Evolutionary conservation across 2,329 filamentous ascomycete species (phyloP).

Genomic region (Albifimbria verrucaria): DNA sequence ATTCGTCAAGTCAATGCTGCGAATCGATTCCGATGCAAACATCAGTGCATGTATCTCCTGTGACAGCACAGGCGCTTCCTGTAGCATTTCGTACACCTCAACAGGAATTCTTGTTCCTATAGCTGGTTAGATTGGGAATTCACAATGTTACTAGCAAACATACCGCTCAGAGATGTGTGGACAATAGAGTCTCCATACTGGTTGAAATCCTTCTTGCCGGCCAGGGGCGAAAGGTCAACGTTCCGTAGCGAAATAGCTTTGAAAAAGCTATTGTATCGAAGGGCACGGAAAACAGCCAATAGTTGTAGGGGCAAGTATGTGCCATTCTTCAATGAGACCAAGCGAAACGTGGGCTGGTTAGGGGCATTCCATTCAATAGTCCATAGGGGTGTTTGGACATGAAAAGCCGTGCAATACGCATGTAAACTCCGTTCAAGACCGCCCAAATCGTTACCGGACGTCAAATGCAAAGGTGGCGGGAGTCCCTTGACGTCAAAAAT

Average conservation of each 20-base stretch:
- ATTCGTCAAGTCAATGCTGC: conserved; percentile 51
- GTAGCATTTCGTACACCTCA: conserved; percentile 44
- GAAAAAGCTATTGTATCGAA: conserved; percentile 59
- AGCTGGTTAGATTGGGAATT: conserved; percentile 7
- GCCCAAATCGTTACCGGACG: conserved; percentile 52
- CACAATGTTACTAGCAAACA: conserved; percentile 6
- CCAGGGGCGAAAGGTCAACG: conserved; percentile 43
- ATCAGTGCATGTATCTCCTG: conserved; percentile 55
- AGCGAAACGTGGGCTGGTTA: conserved; percentile 49
- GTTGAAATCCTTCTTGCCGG: conserved; percentile 38
- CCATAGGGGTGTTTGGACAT: conserved; percentile 49
- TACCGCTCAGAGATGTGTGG: conserved; percentile 51
- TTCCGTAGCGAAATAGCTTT: conserved; percentile 53
- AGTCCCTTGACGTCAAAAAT: conserved; percentile 53
- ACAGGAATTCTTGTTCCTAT: conserved; percentile 44
- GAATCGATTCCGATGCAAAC: conserved; percentile 53
- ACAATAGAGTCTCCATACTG: conserved; percentile 44
- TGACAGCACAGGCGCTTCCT: conserved; percentile 48
- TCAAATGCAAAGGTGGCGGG: conserved; percentile 49
- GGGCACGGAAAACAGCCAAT: conserved; percentile 52
- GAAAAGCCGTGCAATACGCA: conserved; percentile 52
- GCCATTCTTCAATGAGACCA: conserved; percentile 39
- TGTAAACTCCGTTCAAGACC: conserved; percentile 52
- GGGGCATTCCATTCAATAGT: conserved; percentile 42
- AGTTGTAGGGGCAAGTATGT: conserved; percentile 49